Percentiles rank a stretch among this genome's conserved stretches.
Conservation (phyloP, 352 stramenopile species). For the Phytophthora boehmeriae region DNA sequence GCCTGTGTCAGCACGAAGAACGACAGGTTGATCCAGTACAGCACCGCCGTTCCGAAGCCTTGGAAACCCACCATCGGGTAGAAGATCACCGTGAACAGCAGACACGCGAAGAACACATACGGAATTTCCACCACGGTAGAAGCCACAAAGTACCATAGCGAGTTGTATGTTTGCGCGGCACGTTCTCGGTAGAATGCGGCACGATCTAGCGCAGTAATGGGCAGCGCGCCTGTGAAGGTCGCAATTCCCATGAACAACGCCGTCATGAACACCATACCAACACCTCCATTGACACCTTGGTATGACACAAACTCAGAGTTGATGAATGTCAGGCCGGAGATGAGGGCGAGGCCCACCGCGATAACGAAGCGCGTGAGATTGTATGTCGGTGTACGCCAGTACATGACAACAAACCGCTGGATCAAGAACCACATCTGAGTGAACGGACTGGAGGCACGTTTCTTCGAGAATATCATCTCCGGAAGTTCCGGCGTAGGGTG, state of each 20-base stretch:
- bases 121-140: constrained; percentile 79
- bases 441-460: constrained; percentile 24
- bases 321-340: constrained; percentile 67
- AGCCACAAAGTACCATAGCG: constrained; percentile 63
- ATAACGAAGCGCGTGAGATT: constrained; percentile 66
- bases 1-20: constrained; percentile 35
- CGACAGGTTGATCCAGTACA: constrained; percentile 43
- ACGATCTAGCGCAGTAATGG: constrained; percentile 72
- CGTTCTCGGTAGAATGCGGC: constrained; percentile 91
- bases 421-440: constrained; percentile 25
- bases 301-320: constrained; percentile 31
- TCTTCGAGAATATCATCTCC: constrained; percentile 34
- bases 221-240: constrained; percentile 67
- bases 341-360: constrained; percentile 54
- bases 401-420: constrained; percentile 30
- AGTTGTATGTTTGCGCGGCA: constrained; percentile 79
- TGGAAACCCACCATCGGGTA: constrained; percentile 55
- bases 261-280: constrained; percentile 78
- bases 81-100: constrained; percentile 54
- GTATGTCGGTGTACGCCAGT: constrained; percentile 58
- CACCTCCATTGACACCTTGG: constrained; percentile 32
- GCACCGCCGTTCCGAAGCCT: constrained; percentile 31
- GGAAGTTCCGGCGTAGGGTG: constrained; percentile 19
- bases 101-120: constrained; percentile 44
- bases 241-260: constrained; percentile 77